Percentiles rank a stretch among this genome's conserved stretches.
Conservation (phyloP, 139 green algal species). For the Chlamydomonas sp. region DNA sequence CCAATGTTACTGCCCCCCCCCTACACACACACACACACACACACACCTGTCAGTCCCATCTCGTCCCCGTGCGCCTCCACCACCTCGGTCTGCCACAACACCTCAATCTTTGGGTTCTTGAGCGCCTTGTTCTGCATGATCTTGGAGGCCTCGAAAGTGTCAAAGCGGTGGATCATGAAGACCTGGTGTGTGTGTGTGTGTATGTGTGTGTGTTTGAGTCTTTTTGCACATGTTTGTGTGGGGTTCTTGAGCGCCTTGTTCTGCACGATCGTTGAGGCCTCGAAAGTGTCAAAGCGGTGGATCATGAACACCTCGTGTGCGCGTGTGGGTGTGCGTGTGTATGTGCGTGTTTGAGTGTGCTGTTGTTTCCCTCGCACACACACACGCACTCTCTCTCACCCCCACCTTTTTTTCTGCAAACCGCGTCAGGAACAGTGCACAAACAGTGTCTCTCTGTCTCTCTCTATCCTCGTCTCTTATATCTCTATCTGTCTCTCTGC, state of each 20-base stretch:
- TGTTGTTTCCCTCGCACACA: no score
- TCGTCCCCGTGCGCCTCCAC: constrained; percentile 63
- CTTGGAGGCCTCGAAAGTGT: constrained; percentile 60
- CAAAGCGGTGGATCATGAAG: constrained; percentile 79
- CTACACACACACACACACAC: not conserved
- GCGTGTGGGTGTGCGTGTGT: constrained; percentile 20
- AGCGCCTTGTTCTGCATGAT: constrained; percentile 52
- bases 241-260: not conserved
- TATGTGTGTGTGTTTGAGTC: not conserved
- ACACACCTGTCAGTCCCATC: constrained; percentile 41
- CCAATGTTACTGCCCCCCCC: not conserved
- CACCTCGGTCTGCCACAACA: constrained; percentile 57
- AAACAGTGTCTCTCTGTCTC: no score
- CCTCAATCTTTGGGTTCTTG: constrained; percentile 75
- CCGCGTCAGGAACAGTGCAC: no score
- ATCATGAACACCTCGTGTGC: constrained; percentile 87
- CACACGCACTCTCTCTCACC: no score
- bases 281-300: constrained; percentile 72
- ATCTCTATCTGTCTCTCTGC: no score
- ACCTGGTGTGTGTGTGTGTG: constrained; percentile 49
- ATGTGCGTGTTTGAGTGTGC: no score
- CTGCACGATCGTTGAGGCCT: constrained; percentile 35
- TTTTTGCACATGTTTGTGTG: not conserved
- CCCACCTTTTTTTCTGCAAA: no score
- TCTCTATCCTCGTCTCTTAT: no score